Conservation (phyloP, 148 eudicot genomes). For the Vaccinium macrocarpon region DNA sequence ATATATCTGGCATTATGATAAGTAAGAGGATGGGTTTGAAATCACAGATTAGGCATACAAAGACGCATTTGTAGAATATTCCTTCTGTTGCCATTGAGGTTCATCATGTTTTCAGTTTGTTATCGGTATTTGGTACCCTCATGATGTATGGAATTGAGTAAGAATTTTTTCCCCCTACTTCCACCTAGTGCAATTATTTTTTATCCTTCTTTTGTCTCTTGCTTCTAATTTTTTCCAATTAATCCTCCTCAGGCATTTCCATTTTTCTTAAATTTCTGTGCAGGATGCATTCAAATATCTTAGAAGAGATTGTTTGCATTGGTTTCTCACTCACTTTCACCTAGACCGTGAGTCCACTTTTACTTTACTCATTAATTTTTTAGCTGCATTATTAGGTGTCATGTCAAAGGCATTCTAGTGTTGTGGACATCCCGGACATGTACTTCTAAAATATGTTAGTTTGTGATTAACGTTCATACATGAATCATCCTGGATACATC, state of each 20-base stretch:
- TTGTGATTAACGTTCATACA: background rate
- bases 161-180: background rate
- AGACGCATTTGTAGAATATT: background rate
- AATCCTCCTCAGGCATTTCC: background rate
- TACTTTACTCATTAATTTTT: constrained; percentile 4
- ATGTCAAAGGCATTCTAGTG: background rate
- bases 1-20: background rate
- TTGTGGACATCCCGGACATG: background rate
- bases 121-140: background rate
- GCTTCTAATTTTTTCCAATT: background rate
- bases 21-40: background rate
- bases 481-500: background rate
- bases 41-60: background rate
- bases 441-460: background rate
- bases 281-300: constrained; percentile 93
- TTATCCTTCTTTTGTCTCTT: background rate
- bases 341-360: constrained; percentile 68
- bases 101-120: background rate
- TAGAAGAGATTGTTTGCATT: constrained; percentile 78
- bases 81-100: background rate
- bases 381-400: background rate
- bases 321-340: constrained; percentile 97
- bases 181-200: background rate
- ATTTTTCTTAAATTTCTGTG: constrained; percentile 17
- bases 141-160: background rate